Conservation (phyloP, 1,284 basidiomycete genomes). For the Porodaedalea pini region DNA sequence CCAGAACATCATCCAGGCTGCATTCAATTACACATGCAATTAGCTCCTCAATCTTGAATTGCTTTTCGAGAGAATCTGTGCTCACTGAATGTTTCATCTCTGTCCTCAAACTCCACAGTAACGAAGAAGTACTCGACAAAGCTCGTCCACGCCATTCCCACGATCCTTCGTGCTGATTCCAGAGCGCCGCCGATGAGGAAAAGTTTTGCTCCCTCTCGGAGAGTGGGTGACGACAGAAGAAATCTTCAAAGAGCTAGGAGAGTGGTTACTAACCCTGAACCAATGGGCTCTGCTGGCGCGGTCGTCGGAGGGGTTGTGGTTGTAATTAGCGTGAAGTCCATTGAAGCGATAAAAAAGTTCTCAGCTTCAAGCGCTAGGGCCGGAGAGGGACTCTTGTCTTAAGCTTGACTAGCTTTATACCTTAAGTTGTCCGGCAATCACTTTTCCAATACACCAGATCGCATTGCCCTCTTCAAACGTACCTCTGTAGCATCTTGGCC, state of each 20-base stretch:
- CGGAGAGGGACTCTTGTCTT: no score
- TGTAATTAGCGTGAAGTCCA: no score
- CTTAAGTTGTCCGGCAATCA: no score
- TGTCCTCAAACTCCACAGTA: constrained; percentile 56
- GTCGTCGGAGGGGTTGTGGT: no score
- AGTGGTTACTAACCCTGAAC: constrained; percentile 35
- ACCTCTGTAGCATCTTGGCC: no score
- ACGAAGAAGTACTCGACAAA: constrained; percentile 55
- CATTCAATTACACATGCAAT: constrained; percentile 14
- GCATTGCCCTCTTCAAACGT: no score
- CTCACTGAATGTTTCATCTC: constrained; percentile 58
- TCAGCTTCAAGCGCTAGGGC: no score
- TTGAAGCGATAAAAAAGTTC: no score
- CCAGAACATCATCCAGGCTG: constrained; percentile 64
- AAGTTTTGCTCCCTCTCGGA: constrained; percentile 64
- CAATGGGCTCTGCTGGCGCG: no score
- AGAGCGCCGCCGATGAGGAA: constrained; percentile 57
- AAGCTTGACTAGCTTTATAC: no score
- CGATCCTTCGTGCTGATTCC: constrained; percentile 51
- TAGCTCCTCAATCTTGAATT: constrained; percentile 7
- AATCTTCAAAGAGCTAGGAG: neutral
- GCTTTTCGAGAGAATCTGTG: constrained; percentile 23
- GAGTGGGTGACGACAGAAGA: constrained; percentile 40
- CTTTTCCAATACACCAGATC: no score
- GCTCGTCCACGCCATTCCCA: constrained; percentile 40